Percentiles rank a stretch among this genome's conserved stretches.
These are phyloP conservation scores for Nitzschia inconspicua DNA, from an alignment of 108 stramenopile genomes.

Conservation along the genomic window DNA sequence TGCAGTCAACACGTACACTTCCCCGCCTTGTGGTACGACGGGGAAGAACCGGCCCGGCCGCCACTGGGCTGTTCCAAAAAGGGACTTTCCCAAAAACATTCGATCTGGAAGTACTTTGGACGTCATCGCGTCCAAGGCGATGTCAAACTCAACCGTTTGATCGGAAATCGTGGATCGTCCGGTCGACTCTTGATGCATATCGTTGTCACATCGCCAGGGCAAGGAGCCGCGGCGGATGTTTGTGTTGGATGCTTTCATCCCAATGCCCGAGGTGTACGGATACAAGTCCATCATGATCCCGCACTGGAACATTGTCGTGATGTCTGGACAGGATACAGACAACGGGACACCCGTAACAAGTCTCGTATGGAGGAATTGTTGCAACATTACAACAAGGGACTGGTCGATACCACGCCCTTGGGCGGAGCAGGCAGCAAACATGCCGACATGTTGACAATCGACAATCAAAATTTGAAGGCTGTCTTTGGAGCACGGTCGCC, in stretches of 20 bases:
- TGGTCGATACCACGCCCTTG: constrained; percentile 35
- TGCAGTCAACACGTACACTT: constrained; percentile 78
- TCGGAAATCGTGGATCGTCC: constrained; percentile 43
- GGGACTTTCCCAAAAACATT: constrained; percentile 2
- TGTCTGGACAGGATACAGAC: constrained; percentile 74
- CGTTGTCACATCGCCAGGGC: constrained; percentile 48
- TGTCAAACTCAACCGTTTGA: constrained; percentile 35
- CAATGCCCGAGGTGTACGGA: constrained; percentile 63
- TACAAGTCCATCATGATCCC: constrained; percentile 10
- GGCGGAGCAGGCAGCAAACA: constrained; percentile 14
- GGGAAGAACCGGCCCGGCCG: constrained; percentile 31
- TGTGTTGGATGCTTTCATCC: constrained; percentile 79
- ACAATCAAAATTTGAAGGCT: constrained; percentile 70
- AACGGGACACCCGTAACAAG: constrained; percentile 26
- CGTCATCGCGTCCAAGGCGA: constrained; percentile 61
- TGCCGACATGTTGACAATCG: constrained; percentile 28
- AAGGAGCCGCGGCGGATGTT: constrained; percentile 50
- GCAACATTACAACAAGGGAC: constrained; percentile 13
- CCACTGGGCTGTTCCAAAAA: constrained; percentile 26
- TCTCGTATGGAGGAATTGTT: constrained; percentile 59
- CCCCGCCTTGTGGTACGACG: constrained; percentile 62
- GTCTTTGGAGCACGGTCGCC: constrained; percentile 54
- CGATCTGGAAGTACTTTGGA: constrained; percentile 64
- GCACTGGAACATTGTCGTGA: constrained; percentile 54
- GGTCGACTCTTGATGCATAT: constrained; percentile 73